Evolutionary conservation across 2,329 filamentous ascomycete species (phyloP).

Genomic region (Fusarium drepaniforme): DNA sequence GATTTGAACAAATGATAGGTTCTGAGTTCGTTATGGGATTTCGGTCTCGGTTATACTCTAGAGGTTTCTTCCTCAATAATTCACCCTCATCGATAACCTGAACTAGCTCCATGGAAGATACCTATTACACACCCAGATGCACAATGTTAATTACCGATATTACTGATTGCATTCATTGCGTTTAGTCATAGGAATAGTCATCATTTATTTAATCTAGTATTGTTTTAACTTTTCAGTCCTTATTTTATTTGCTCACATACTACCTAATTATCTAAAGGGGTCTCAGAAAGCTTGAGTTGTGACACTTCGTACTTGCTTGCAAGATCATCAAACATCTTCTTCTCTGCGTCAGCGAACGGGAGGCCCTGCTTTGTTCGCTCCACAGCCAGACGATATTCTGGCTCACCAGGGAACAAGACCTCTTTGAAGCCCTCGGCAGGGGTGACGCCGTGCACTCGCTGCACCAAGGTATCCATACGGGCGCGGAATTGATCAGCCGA

Average conservation of each 20-base stretch:
- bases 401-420: conserved; percentile 23
- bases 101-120: not conserved
- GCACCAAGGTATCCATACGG: conserved; percentile 20
- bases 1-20: not conserved
- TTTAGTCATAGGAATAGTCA: not conserved
- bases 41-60: not conserved
- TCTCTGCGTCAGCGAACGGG: conserved; percentile 17
- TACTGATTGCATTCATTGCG: not conserved
- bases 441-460: conserved; percentile 18
- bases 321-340: conserved; percentile 25
- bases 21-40: not conserved
- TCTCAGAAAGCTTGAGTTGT: not conserved
- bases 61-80: not conserved
- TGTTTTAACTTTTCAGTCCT: not conserved
- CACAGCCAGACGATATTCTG: conserved; percentile 12
- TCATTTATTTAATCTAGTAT: not conserved
- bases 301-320: conserved; percentile 12
- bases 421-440: conserved; percentile 21
- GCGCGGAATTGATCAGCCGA: conserved; percentile 17
- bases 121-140: not conserved
- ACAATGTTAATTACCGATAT: not conserved
- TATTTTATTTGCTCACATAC: not conserved
- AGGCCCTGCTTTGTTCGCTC: conserved; percentile 12
- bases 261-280: not conserved
- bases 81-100: not conserved